Conservation (phyloP, 2,329 filamentous ascomycete genomes). For the Aspergillus hiratsukae region DNA sequence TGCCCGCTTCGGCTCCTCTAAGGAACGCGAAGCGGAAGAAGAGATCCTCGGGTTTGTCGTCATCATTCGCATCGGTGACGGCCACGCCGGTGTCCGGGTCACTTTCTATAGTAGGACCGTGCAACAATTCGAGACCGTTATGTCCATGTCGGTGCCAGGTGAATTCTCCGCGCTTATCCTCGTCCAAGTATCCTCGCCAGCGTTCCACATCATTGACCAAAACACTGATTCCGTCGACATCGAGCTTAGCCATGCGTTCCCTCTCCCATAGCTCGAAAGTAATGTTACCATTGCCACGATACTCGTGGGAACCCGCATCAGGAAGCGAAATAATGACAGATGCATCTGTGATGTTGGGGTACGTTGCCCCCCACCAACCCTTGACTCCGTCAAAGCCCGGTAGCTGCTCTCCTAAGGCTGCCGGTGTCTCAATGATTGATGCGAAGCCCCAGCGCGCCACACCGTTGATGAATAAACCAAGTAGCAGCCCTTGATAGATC, state of each 20-base stretch:
- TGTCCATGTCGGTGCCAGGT: slow-evolving; percentile 47
- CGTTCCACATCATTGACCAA: slow-evolving; percentile 62
- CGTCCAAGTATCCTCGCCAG: slow-evolving; percentile 54
- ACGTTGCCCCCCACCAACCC: slow-evolving; percentile 41
- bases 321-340: slow-evolving; percentile 44
- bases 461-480: slow-evolving; percentile 92
- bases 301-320: slow-evolving; percentile 19
- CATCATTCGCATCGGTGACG: slow-evolving; percentile 15
- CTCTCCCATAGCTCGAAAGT: slow-evolving; percentile 42
- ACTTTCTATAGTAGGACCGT: slow-evolving; percentile 21
- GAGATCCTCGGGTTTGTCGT: slow-evolving; percentile 35
- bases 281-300: slow-evolving; percentile 42
- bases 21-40: slow-evolving; percentile 48
- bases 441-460: slow-evolving; percentile 93
- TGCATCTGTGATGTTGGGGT: slow-evolving; percentile 51
- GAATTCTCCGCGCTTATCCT: slow-evolving; percentile 44
- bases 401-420: slow-evolving; percentile 55
- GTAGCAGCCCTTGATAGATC: slow-evolving; percentile 80
- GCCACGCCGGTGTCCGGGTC: slow-evolving; percentile 14
- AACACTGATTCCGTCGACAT: slow-evolving; percentile 55
- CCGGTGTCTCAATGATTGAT: slow-evolving; percentile 76
- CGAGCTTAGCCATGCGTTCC: slow-evolving; percentile 35
- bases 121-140: slow-evolving; percentile 33
- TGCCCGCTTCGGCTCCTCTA: slow-evolving; percentile 36
- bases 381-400: slow-evolving; percentile 40